A percentile compares a stretch with the other conserved stretches of the same genome.
Conservation (phyloP, 2,329 filamentous ascomycete genomes). For the Colletotrichum lupini region DNA sequence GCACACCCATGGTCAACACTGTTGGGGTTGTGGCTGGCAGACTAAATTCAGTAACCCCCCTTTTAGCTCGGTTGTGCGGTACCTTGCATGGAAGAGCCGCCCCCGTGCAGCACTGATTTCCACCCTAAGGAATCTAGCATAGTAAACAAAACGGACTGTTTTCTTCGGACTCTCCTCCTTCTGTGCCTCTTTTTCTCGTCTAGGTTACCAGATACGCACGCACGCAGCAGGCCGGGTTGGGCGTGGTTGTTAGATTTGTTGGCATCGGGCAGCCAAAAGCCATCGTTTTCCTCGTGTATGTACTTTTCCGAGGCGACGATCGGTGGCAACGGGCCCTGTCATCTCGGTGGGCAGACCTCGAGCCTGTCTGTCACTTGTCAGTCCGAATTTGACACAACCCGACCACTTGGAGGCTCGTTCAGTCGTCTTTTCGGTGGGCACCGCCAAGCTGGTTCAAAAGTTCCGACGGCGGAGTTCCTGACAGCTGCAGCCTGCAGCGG, state of each 20-base stretch:
- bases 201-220: neutral
- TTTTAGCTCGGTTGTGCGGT: conserved; percentile 1
- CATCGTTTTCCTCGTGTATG: neutral
- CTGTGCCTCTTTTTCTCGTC: neutral
- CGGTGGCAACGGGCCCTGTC: conserved; percentile 21
- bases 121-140: conserved; percentile 11
- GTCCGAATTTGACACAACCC: conserved; percentile 8
- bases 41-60: conserved; percentile 29
- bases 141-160: conserved; percentile 23
- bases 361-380: conserved; percentile 32
- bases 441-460: conserved; percentile 19
- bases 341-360: neutral
- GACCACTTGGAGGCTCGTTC: neutral
- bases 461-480: conserved; percentile 29
- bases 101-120: conserved; percentile 8
- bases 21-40: conserved; percentile 13
- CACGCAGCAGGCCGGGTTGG: neutral
- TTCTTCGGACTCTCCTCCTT: neutral
- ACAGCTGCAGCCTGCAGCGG: neutral
- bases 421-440: neutral
- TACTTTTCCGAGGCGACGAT: conserved; percentile 11
- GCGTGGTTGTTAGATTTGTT: no score
- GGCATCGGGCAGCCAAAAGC: neutral
- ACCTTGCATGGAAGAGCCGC: conserved; percentile 18
- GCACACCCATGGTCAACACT: conserved; percentile 4